Evolutionary conservation across 768 basidiomycete species (phyloP), one percentile per base, ranked within the genome.

Genomic region (Mycena alexandri): DNA sequence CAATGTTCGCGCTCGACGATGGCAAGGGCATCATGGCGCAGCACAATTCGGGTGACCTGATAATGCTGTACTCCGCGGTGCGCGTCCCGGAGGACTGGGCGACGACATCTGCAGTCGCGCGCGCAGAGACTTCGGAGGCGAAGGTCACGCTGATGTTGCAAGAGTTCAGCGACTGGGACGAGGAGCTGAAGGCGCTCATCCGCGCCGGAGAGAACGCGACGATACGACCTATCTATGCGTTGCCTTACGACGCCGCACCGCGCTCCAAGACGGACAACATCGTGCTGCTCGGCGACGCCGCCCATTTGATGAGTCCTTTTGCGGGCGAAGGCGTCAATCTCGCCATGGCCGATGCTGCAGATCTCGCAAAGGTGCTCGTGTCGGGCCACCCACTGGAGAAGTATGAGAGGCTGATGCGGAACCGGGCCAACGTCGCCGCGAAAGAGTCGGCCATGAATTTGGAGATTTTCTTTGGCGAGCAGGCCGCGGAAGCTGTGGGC

Each of bases 281-380:
- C 34, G 53, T 61, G 9, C 47, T 69, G 10, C 51, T 78, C 36
- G 80, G 80, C n/a, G 81, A 81, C 46, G 79, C 80, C 1, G 80
- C 80, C 9, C 80, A 82, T 62, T 65, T 78, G 7, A 79, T 82
- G 79, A 65, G 73, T 2, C 81, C 79, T 1, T 81, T 80, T 62
- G 77, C 75, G 0, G 80, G 81, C 5, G 78, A 79, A 21, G 80
- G 81, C 11, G 80, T 75, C 56, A 82, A 83, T 61, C 76, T 75
- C 44, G 78, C 77, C 41, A 75, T 79, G 78, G 54, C 68, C 12
- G 78, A 78, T 50, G 77, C 73, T 8, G 46, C 59, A n/a, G 64
- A 65, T 34, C 63, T 69, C 11, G 67, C 62, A 9, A 59, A 69
- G 46, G 42, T 25, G 14, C 63, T 69, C n/a, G 25, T 34, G 17